These are phyloP conservation scores for Penstemon eatonii DNA, from an alignment of 257 asterid genomes.

Conservation along the genomic window DNA sequence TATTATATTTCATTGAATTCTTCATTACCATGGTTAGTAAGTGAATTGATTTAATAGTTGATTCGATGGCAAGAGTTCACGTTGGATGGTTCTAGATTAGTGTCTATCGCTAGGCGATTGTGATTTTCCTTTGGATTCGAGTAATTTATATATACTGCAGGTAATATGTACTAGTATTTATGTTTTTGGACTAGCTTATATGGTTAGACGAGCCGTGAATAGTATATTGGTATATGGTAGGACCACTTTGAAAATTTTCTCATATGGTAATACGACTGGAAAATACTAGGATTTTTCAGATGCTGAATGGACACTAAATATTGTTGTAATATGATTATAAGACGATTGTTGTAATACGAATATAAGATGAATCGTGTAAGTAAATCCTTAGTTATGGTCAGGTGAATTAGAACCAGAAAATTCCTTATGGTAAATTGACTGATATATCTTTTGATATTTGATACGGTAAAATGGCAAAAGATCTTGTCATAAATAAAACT, in stretches of 20 bases:
- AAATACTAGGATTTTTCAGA: constrained; percentile 21
- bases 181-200: constrained; percentile 5
- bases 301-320: neutral
- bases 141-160: constrained; percentile 5
- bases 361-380: no score
- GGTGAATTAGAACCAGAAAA: no score
- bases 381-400: no score
- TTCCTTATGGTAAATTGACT: no score
- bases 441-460: no score
- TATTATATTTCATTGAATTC: constrained; percentile 10
- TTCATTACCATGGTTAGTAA: neutral
- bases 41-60: neutral
- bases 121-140: constrained; percentile 17
- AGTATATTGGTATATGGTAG: constrained; percentile 12
- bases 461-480: no score
- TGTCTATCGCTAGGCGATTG: constrained; percentile 13
- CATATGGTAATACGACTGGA: constrained; percentile 15
- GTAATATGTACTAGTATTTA: constrained; percentile 20
- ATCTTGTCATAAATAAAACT: no score
- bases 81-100: constrained; percentile 19
- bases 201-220: constrained; percentile 23
- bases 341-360: no score
- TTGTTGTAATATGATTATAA: no score
- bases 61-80: constrained; percentile 7
- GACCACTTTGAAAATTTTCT: neutral